Base-by-base conservation (phyloP, 2,329 filamentous ascomycete genomes). In the Cytospora paraplurivora region DNA sequence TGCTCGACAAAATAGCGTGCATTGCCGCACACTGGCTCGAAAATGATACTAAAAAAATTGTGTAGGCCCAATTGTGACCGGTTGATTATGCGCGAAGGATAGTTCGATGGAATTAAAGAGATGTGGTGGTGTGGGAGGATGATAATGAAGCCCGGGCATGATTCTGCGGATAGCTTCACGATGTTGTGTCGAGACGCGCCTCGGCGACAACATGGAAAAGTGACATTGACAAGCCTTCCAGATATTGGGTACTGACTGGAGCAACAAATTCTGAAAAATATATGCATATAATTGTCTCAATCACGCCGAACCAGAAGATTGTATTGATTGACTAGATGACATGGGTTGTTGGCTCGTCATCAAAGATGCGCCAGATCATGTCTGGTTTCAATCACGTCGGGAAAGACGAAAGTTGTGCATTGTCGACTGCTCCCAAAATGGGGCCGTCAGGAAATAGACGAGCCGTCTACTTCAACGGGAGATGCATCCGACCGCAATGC, bases 101-200 rank as follows among this genome's bases (percentile, higher is more conserved):
- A 52, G 60, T 51, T 19, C 58, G 61, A 27, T n/a, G 21, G 35
- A 61, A 57, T 50, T 21, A 38, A 33, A 13, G 7, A 57, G 10
- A 11, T 60, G 64, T 57, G 56, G 64, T 63, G 64, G 57, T 5
- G 57, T 66, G 57, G 61, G 38, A 32, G 47, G 53, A 8, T n/a
- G 54, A 61, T 54, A 12, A 27, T 37, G 53, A 61, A 63, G 58
- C 37, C 38, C 38, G 53, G 27, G 50, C 57, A 52, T 34, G n/a
- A 61, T 58, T 35, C 21, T 63, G 64, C 52, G 64, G 64, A 66
- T 66, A 66, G 64, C 64, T 61, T 66, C 64, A 66, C 61, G 61
- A 66, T 61, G 64, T 56, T 47, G 17, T 27, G 15, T 27, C n/a
- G 27, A 6, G 50, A 52, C 49, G 37, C 32, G 49, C 47, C 19